phyloP scores from a whole-genome alignment of 2,329 filamentous ascomycete genomes.

The Leptosphaerulina australis region DNA sequence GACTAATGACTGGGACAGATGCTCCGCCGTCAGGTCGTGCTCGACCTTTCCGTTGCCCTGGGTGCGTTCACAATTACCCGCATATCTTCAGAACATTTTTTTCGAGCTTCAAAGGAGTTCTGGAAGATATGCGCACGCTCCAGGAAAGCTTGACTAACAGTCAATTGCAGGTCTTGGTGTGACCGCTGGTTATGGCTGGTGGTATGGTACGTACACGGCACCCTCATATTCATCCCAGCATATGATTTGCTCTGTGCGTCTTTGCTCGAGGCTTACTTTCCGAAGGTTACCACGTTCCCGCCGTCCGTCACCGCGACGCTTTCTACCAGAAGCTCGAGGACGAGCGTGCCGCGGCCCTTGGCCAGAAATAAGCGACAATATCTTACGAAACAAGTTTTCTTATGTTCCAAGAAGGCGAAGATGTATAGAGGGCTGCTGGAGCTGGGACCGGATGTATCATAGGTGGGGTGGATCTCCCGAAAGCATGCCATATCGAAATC shows the following conservation, averaged over 20 bases:
- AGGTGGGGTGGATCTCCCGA: conserved; percentile 33
- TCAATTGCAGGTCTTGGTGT: conserved; percentile 62
- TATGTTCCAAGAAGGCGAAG: conserved; percentile 34
- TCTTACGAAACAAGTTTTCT: conserved; percentile 29
- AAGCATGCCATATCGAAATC: conserved; percentile 31
- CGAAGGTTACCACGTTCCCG: conserved; percentile 67
- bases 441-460: conserved; percentile 43
- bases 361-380: conserved; percentile 41
- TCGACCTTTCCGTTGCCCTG: conserved; percentile 69
- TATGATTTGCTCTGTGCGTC: not conserved
- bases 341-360: conserved; percentile 59
- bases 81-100: not conserved
- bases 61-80: conserved; percentile 56
- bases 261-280: conserved; percentile 10
- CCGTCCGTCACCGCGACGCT: conserved; percentile 66
- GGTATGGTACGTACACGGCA: conserved; percentile 62
- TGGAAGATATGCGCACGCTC: conserved; percentile 7
- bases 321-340: conserved; percentile 70
- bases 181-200: conserved; percentile 68
- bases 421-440: conserved; percentile 34
- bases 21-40: conserved; percentile 68
- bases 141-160: conserved; percentile 31
- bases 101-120: conserved; percentile 8
- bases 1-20: conserved; percentile 57
- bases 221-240: not conserved